Evolutionary conservation across 164 flowering plant genomes (phyloP), one percentile per base, ranked within the genome.

Genomic region (Tinospora cordifolia): DNA sequence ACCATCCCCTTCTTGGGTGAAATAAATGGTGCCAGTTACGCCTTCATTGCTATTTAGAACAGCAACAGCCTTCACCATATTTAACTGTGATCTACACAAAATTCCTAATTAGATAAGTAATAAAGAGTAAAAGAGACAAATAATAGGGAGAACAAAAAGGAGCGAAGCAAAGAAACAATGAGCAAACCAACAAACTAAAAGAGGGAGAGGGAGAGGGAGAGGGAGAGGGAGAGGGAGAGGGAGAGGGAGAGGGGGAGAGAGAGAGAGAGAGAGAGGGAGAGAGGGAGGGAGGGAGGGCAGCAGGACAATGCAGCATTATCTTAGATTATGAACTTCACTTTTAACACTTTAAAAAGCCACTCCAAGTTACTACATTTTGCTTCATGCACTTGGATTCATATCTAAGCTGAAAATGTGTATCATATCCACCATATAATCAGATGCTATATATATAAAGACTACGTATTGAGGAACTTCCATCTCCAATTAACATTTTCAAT

Each of bases 1-100:
- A 93, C 99, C 98, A 77, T 92, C 92, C 82, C 87, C 97, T 76
- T 89, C 97, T 68, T 91, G 92, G 44, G 83, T 71, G 74, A 94
- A 92, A 79, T 30, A 68, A 72, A 94, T 69, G 40, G 93, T 83
- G 78, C 99, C 99, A 59, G 62, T 70, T 49, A 94, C 97, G 76
- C 96, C 97, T 44, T 82, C 90, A 65, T 72, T 88, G 77, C 89
- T 78, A 63, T 30, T 72, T 41, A 94, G 92, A 71, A 94, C 97
- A 36, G 83, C 97, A 19, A 94, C 97, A 10, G 90, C 99, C 86
- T 94, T 94, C 86, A 80, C 92, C 98, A 92, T 94, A 58, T 49
- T 86, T 65, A 46, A 72, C 58, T 82, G 93, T 87, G 90, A 84
- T 90, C 94, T 90, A 67, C 63, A 66, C 19, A 68, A 66, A 54